Conservation (phyloP, 2,329 filamentous ascomycete genomes). For the Aureobasidium sp. region DNA sequence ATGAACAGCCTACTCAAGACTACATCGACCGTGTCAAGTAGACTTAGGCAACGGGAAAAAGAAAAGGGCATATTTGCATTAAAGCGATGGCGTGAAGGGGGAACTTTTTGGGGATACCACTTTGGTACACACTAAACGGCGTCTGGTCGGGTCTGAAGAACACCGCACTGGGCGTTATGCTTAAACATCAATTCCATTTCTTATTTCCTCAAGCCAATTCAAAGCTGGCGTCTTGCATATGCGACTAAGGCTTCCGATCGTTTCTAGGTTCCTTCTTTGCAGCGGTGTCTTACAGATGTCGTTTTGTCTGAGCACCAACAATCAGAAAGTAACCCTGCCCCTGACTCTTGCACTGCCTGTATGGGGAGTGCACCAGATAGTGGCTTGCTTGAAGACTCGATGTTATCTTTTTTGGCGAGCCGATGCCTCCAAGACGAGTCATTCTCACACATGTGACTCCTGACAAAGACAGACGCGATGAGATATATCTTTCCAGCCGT, state of each 20-base stretch:
- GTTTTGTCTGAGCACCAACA: neutral
- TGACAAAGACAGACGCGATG: neutral
- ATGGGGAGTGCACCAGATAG: neutral
- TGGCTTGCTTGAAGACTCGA: neutral
- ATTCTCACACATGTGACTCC: neutral
- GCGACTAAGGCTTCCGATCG: neutral
- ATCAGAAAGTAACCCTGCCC: neutral
- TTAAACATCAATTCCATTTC: neutral
- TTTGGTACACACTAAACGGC: slow-evolving; percentile 1
- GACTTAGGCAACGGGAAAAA: neutral
- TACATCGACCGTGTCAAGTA: slow-evolving; percentile 51
- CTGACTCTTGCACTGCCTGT: neutral
- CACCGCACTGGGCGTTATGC: neutral
- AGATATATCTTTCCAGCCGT: neutral
- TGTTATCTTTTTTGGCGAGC: neutral
- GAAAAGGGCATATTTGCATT: slow-evolving; percentile 12
- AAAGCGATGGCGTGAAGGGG: slow-evolving; percentile 15
- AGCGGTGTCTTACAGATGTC: neutral
- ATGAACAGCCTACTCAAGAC: slow-evolving; percentile 64
- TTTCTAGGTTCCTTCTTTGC: neutral
- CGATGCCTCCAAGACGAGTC: neutral
- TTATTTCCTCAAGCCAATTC: neutral
- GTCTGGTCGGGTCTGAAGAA: neutral
- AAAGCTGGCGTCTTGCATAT: neutral
- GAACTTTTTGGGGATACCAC: neutral